Percentiles rank a stretch among this genome's conserved stretches.
Conservation (phyloP, 805 yeast species). For the Yueomyces sinensis region DNA sequence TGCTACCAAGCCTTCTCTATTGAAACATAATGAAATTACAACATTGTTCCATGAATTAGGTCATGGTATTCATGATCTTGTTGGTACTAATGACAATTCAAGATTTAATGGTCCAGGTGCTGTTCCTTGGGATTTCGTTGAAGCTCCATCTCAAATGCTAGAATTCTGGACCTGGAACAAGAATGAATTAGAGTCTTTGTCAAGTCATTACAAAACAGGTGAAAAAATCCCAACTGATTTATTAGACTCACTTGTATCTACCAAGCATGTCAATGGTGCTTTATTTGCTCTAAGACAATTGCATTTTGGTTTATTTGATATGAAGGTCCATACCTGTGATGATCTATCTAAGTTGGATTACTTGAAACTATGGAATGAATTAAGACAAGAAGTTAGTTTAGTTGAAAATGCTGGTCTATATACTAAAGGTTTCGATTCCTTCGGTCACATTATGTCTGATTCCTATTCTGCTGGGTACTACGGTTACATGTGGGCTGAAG, state of each 20-base stretch:
- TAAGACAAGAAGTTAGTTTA: conserved; percentile 50
- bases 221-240: conserved; percentile 44
- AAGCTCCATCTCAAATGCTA: conserved; percentile 82
- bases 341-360: conserved; percentile 36
- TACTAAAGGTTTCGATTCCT: conserved; percentile 61
- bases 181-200: conserved; percentile 41
- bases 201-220: conserved; percentile 54
- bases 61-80: conserved; percentile 72
- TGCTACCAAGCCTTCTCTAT: conserved; percentile 52
- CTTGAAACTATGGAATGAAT: conserved; percentile 46
- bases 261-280: conserved; percentile 71
- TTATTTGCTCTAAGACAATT: conserved; percentile 60
- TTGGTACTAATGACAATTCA: conserved; percentile 51
- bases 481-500: conserved; percentile 78
- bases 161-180: conserved; percentile 83
- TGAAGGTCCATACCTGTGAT: conserved; percentile 47
- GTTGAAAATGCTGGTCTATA: conserved; percentile 39
- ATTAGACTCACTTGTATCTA: conserved; percentile 41
- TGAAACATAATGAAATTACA: conserved; percentile 65
- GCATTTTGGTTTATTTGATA: conserved; percentile 68
- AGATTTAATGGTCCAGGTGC: conserved; percentile 62
- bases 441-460: conserved; percentile 67
- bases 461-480: conserved; percentile 82
- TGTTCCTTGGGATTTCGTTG: conserved; percentile 79
- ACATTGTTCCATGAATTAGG: conserved; percentile 87